phyloP scores from a whole-genome alignment of 768 basidiomycete species.

The Paxillus rubicundulus region DNA sequence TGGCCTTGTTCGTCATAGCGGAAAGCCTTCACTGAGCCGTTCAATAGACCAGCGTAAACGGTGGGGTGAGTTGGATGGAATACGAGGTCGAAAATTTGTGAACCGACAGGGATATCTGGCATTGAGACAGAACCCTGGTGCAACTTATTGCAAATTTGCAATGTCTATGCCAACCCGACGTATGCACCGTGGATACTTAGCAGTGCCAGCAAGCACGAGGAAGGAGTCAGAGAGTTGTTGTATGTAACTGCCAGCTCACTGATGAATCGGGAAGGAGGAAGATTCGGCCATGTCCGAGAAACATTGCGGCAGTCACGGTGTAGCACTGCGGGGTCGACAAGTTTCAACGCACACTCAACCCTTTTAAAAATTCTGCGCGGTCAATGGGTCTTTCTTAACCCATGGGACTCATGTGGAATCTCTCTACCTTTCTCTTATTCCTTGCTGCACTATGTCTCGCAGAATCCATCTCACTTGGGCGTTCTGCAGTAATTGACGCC shows the following conservation, averaged over 20 bases:
- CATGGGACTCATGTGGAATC: constrained; percentile 35
- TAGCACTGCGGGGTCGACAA: background rate
- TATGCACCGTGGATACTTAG: background rate
- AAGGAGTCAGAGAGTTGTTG: background rate
- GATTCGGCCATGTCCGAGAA: background rate
- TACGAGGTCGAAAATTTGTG: constrained; percentile 85
- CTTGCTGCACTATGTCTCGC: constrained; percentile 31
- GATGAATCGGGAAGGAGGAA: background rate
- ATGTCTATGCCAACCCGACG: background rate
- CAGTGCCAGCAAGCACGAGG: too few relatives aligned
- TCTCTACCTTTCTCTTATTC: constrained; percentile 25
- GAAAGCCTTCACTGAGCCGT: constrained; percentile 82
- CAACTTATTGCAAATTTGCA: background rate
- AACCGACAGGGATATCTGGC: constrained; percentile 66
- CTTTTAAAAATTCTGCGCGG: background rate
- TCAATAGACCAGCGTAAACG: constrained; percentile 78
- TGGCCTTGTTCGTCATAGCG: constrained; percentile 71
- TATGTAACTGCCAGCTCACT: too few relatives aligned
- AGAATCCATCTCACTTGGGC: constrained; percentile 30
- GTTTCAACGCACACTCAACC: background rate
- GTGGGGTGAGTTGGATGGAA: constrained; percentile 76
- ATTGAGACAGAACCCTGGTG: constrained; percentile 22
- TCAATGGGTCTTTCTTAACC: constrained; percentile 31
- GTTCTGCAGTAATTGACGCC: constrained; percentile 22
- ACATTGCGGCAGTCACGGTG: background rate